A percentile compares a stretch with the other conserved stretches of the same genome.
Evolutionary conservation across 2,329 filamentous ascomycete species (phyloP).

Genomic region (Cladosporium sp.): DNA sequence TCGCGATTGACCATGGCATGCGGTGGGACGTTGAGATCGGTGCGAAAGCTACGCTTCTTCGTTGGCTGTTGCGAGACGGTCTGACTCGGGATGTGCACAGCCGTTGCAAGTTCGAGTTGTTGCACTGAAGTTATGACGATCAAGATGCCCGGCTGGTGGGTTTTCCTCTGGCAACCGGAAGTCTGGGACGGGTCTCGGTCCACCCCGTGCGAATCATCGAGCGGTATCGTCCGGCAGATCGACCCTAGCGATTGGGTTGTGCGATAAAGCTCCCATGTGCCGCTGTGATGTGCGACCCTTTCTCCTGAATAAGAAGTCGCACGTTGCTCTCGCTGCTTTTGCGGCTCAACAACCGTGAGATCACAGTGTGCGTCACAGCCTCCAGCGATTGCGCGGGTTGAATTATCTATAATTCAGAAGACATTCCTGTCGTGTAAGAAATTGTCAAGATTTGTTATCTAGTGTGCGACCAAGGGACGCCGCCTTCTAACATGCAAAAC

Average conservation of each 20-base stretch:
- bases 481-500: too few relatives aligned
- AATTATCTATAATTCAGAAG: neutral
- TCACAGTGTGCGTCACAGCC: neutral
- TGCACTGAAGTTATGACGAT: neutral
- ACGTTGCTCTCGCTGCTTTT: neutral
- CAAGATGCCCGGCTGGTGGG: neutral
- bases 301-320: neutral
- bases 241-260: constrained; percentile 2
- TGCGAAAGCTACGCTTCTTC: neutral
- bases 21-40: neutral
- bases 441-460: too few relatives aligned
- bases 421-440: neutral
- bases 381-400: too few relatives aligned
- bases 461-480: too few relatives aligned
- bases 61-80: neutral
- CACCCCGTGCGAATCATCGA: neutral
- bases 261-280: neutral
- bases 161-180: neutral
- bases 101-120: neutral
- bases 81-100: neutral
- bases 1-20: neutral
- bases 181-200: neutral
- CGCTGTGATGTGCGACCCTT: neutral
- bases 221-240: neutral
- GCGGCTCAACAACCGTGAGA: neutral